Evolutionary conservation across 805 yeast species (phyloP).

Genomic region (Sporopachydermia lactativora): DNA sequence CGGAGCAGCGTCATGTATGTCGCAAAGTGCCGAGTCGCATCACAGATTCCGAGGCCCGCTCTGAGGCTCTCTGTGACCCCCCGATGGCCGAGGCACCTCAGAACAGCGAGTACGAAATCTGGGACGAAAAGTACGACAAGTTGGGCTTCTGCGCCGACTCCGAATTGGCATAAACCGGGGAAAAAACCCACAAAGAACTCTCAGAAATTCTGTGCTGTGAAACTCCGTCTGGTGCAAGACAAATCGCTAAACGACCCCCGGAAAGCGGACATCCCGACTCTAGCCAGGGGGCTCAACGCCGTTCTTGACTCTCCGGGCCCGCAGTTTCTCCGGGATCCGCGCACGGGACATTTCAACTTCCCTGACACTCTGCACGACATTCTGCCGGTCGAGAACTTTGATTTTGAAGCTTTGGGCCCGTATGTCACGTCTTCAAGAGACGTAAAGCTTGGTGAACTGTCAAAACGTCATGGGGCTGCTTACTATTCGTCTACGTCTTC

Average conservation of each 20-base stretch:
- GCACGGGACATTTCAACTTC: constrained; percentile 64
- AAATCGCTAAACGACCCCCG: constrained; percentile 5
- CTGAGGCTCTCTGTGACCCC: no score
- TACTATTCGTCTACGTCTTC: constrained; percentile 81
- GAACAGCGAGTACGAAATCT: no score
- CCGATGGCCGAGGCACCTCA: no score
- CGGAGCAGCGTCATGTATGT: no score
- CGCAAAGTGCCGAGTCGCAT: no score
- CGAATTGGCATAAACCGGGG: no score
- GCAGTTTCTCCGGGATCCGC: constrained; percentile 63
- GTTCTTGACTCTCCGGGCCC: constrained; percentile 73
- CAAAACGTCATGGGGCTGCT: constrained; percentile 20
- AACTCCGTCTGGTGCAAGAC: background rate
- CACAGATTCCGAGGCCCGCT: no score
- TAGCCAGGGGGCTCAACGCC: constrained; percentile 54
- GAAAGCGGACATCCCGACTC: constrained; percentile 31
- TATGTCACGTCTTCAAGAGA: constrained; percentile 66
- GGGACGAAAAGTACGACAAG: no score
- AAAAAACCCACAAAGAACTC: no score
- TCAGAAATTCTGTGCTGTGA: background rate
- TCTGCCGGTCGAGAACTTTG: constrained; percentile 50
- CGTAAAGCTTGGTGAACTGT: constrained; percentile 30
- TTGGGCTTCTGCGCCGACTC: no score
- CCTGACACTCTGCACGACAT: constrained; percentile 43
- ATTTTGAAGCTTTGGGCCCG: constrained; percentile 38